Base-by-base conservation (phyloP, 768 basidiomycete species). In the Asterophora lycoperdoides region DNA sequence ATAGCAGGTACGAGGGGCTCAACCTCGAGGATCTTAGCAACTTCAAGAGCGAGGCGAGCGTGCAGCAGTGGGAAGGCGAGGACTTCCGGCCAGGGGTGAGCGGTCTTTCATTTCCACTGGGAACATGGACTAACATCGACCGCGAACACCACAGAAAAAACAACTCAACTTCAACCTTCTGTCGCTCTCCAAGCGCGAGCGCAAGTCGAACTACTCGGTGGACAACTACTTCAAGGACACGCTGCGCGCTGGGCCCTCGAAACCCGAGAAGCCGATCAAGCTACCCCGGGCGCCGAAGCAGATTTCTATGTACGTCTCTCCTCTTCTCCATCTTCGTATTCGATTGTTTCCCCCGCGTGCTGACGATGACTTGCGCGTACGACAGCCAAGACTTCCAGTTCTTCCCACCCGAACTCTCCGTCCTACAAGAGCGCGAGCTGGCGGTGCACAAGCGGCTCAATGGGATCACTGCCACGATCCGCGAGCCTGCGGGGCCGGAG, bases 181-280 rank as follows among this genome's bases (percentile, higher is more conserved):
- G 4, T 89, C 93, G 20, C 75, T 95, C 15, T 91, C 90, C 33
- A 98, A 97, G 71, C 83, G 95, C 4, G 93, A 94, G 65, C 82
- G 95, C 52, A 93, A 94, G 68, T 79, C 83, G 28, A 95, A 94
- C 60, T 97, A 96, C 66, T 93, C 91, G 0, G 89, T 97, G 30
- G 93, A 97, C 60, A 84, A 80, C 42, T 99, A 99, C 67, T 96
- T 94, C 79, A 89, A 93, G 66, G 92, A 94, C 61, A 85, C 88
- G 0, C 74, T 97, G 59, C 84, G 89, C 11, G 81, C 80, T 8
- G 87, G 88, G 0, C 81, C 86, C 1, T 81, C 83, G 15, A 92
- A 93, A 66, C 58, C 69, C 1, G 86, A 89, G 51, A 95, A 93
- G 64, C 83, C 79, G 9, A 84, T 89, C 2, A 93, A 92, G 60